phyloP scores from a whole-genome alignment of 768 basidiomycete genomes.

The Suillus placidus region DNA sequence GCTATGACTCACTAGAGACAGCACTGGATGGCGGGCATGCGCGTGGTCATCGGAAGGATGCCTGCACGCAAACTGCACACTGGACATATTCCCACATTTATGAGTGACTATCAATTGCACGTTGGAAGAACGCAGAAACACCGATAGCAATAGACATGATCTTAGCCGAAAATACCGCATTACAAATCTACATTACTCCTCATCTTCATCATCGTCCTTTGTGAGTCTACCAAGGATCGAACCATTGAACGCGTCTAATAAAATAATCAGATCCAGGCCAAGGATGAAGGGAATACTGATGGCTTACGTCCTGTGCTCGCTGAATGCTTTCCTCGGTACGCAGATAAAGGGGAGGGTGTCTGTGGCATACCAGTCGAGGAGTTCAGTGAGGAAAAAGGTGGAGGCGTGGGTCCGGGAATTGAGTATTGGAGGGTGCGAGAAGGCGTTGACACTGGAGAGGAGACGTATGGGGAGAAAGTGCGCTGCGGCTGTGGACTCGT shows the following conservation, averaged over 20 bases:
- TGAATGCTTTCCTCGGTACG: conserved; percentile 42
- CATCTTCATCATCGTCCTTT: conserved; percentile 34
- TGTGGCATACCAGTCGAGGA: conserved; percentile 34
- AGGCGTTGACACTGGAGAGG: conserved; percentile 34
- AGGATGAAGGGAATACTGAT: neutral
- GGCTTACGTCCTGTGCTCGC: conserved; percentile 39
- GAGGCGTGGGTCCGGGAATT: conserved; percentile 42
- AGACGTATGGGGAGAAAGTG: conserved; percentile 31
- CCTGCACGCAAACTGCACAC: neutral
- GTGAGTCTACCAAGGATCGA: conserved; percentile 29
- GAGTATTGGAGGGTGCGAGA: conserved; percentile 37
- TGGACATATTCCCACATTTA: neutral
- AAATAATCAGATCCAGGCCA: neutral
- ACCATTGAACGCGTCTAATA: conserved; percentile 32
- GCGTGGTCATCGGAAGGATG: neutral
- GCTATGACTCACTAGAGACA: neutral
- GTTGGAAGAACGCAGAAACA: conserved; percentile 3
- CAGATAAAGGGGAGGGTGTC: conserved; percentile 42
- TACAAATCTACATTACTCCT: conserved; percentile 4
- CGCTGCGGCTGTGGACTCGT: conserved; percentile 32
- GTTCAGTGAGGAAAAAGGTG: conserved; percentile 37
- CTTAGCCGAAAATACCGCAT: conserved; percentile 3
- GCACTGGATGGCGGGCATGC: neutral
- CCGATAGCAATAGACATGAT: conserved; percentile 7
- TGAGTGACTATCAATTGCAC: neutral